Evolutionary conservation across 1,284 basidiomycete species (phyloP).

Genomic region (Ganoderma leucocontextum): DNA sequence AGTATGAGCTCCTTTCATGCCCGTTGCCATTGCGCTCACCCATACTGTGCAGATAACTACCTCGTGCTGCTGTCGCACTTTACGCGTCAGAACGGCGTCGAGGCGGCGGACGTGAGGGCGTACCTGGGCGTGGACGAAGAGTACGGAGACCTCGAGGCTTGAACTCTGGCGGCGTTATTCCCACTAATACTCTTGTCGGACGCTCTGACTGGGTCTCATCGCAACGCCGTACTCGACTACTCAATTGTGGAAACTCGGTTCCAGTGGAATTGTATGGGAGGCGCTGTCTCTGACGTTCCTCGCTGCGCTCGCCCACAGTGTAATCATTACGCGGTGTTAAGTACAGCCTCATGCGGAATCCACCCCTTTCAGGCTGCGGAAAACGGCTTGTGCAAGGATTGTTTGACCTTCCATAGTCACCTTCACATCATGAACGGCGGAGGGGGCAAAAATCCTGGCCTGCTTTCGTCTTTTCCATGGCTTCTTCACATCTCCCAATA

Average conservation of each 20-base stretch:
- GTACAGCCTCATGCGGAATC: too few species aligned
- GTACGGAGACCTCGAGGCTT: constrained; percentile 68
- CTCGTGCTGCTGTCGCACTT: constrained; percentile 68
- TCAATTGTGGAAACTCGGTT: not conserved
- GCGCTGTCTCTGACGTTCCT: too few species aligned
- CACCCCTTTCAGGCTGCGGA: too few species aligned
- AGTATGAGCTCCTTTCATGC: constrained; percentile 32
- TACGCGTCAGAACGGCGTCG: constrained; percentile 64
- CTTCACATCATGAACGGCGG: too few species aligned
- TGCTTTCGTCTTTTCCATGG: too few species aligned
- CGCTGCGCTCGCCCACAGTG: too few species aligned
- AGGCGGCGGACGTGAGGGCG: constrained; percentile 65
- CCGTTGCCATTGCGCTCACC: not conserved
- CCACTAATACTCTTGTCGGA: not conserved
- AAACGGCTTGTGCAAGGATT: too few species aligned
- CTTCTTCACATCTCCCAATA: too few species aligned
- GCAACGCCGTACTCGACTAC: not conserved
- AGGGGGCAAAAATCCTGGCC: too few species aligned
- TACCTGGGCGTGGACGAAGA: constrained; percentile 74
- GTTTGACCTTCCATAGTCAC: too few species aligned
- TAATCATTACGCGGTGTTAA: too few species aligned
- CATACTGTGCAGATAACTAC: constrained; percentile 40
- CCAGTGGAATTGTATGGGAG: too few species aligned
- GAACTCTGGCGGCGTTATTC: not conserved
- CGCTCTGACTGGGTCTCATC: not conserved